Evolutionary conservation across 441 rosid species (phyloP).

Genomic region (Metrosideros polymorpha): DNA sequence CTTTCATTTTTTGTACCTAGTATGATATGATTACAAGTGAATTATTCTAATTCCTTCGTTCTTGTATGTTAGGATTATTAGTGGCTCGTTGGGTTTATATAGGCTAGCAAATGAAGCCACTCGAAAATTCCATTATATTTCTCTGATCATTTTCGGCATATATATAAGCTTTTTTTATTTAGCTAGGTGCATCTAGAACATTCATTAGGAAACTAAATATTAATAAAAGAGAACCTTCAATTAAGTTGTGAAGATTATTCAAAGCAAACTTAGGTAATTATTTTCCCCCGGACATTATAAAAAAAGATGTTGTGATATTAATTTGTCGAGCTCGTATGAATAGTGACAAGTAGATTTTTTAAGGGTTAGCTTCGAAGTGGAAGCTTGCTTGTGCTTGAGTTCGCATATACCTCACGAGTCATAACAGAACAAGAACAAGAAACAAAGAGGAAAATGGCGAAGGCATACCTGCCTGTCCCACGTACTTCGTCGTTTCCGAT

Average conservation of each 20-base stretch:
- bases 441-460: background rate
- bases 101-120: background rate
- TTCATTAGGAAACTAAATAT: background rate
- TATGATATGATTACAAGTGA: background rate
- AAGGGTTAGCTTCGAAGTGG: background rate
- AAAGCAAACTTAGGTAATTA: background rate
- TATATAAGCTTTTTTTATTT: background rate
- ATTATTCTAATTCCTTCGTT: background rate
- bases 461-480: background rate
- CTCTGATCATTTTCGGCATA: background rate
- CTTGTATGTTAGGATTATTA: background rate
- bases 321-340: background rate
- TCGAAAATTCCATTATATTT: background rate
- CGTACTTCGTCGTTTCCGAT: background rate
- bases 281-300: background rate
- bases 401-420: background rate
- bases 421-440: background rate
- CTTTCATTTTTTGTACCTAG: background rate
- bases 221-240: background rate
- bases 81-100: background rate
- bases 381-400: background rate
- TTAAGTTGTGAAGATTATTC: background rate
- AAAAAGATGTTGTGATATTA: background rate
- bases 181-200: background rate
- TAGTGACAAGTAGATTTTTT: background rate